These are phyloP conservation scores for Cardamine resedifolia DNA, from an alignment of 345 rosid species.

Conservation along the genomic window DNA sequence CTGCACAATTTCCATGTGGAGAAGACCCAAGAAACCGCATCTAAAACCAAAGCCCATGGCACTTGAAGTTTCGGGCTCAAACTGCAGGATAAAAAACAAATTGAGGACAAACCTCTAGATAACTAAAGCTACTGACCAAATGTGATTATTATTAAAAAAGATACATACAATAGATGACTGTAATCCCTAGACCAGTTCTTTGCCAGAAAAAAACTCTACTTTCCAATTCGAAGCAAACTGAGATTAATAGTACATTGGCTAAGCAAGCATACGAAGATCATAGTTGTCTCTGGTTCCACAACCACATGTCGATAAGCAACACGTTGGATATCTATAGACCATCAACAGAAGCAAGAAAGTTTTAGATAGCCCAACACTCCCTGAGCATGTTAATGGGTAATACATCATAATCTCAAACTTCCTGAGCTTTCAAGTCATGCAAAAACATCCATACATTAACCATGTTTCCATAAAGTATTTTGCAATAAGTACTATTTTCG, in stretches of 20 bases:
- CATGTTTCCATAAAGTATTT: neutral
- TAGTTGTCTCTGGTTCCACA: neutral
- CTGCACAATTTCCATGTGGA: conserved; percentile 99
- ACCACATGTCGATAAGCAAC: neutral
- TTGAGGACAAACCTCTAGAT: neutral
- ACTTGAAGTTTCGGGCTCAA: conserved; percentile 96
- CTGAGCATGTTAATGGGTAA: neutral
- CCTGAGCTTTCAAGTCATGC: neutral
- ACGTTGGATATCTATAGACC: neutral
- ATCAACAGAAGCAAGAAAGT: neutral
- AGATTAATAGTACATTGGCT: neutral
- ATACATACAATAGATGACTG: neutral
- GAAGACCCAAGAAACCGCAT: conserved; percentile 98
- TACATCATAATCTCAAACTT: neutral
- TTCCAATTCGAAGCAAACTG: neutral
- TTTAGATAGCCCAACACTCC: neutral
- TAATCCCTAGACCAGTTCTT: conserved; percentile 4
- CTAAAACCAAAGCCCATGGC: conserved; percentile 99
- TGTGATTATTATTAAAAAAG: neutral
- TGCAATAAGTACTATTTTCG: neutral
- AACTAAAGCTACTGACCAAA: neutral
- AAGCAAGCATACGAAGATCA: neutral
- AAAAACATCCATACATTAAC: neutral
- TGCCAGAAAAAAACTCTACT: neutral
- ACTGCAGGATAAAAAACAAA: conserved; percentile 52